Percentiles rank a stretch among this genome's conserved stretches.
phyloP scores from a whole-genome alignment of 305 asterid genomes.

The Ajuga reptans region DNA sequence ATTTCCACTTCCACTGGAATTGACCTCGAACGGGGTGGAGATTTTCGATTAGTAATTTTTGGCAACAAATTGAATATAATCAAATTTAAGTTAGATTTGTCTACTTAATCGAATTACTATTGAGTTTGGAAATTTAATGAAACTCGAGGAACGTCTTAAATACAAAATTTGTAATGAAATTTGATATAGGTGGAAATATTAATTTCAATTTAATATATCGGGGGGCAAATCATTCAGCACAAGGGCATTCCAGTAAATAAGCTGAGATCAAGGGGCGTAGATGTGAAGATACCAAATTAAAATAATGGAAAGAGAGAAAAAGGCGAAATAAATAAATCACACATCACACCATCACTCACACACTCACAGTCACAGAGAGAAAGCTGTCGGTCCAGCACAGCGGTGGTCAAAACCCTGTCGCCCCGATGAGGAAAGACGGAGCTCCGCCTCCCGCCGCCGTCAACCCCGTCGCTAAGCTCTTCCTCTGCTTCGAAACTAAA shows the following conservation, averaged over 20 bases:
- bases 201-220: not conserved
- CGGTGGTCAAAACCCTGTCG: slow-evolving; percentile 22
- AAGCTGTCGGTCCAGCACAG: slow-evolving; percentile 21
- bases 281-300: not conserved
- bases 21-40: too few species aligned
- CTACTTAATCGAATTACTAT: too few species aligned
- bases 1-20: too few species aligned
- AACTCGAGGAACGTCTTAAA: not conserved
- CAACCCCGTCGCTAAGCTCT: slow-evolving; percentile 28
- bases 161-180: too few species aligned
- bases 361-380: not conserved
- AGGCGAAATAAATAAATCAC: not conserved
- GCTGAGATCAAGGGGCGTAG: slow-evolving; percentile 25
- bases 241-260: slow-evolving; percentile 26
- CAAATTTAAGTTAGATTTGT: too few species aligned
- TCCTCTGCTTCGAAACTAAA: slow-evolving; percentile 45
- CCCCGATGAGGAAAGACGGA: slow-evolving; percentile 44
- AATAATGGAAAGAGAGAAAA: not conserved
- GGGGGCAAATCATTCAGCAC: not conserved
- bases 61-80: too few species aligned
- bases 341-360: slow-evolving; percentile 1
- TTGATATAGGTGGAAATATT: not conserved
- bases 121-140: not conserved
- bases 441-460: slow-evolving; percentile 27
- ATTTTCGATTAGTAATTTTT: too few species aligned